Evolutionary conservation across 371 early-diverging fungal genomes (phyloP), one percentile per base, ranked within the genome.

Genomic region (Syncephalastrum racemosum): DNA sequence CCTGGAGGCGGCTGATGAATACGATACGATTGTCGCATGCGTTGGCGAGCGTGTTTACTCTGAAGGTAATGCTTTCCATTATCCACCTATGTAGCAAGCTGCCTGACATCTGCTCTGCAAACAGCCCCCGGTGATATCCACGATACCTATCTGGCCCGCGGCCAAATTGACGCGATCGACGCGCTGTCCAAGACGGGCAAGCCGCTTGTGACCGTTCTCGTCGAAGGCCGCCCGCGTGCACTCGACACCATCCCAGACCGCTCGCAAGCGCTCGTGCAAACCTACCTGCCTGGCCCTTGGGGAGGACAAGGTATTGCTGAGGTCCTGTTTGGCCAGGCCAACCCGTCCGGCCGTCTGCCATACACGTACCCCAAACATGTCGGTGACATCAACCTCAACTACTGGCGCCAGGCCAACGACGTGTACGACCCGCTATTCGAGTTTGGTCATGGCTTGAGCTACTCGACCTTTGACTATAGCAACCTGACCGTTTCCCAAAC

Each of bases 371-470:
- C 89, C 7, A 79, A 75, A 41, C 61, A 79, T 16, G 64, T 71
- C 16, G 65, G 67, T 14, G 69, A 70, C 24, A 59, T 65, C 39
- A 67, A 61, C n/a, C 18, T 72, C 15, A 67, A 66, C 36, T 64
- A 69, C 44, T 67, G 73, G 64, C 46, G 66, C 27, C 63, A 67
- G 25, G 59, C 59, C 23, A 69, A 67, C 40, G 67, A 75, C 19
- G 58, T 58, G 2, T 76, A 71, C 54, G 68, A 72, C 19, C 85
- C 85, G 15, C 69, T 80, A 41, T 88, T 74, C 57, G 64, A 78
- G 12, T 89, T 89, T 58, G 82, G 87, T 3, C 75, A 73, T 27
- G 89, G 89, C 16, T 51, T 88, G 7, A 82, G 85, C 2, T 88
- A 87, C 50, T 76, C 83, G 1, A 58, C 64, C 0, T 70, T 88